phyloP scores from a whole-genome alignment of 1,139 yeast species.

The Lodderomyces theae region DNA sequence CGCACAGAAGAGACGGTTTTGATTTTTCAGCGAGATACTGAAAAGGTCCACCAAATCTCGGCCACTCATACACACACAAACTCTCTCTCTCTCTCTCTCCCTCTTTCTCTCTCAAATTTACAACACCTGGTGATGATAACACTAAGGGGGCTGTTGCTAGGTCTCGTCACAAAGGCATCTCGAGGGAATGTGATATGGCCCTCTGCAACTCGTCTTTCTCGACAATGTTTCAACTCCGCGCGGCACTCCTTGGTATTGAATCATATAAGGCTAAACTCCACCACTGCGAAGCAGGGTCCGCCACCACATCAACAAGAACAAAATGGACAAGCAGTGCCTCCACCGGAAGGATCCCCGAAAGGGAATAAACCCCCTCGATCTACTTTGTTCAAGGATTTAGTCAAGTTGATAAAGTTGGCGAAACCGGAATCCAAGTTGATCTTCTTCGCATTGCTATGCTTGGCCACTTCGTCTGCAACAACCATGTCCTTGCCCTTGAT shows the following conservation, averaged over 20 bases:
- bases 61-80: too few species aligned
- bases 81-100: too few species aligned
- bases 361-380: constrained; percentile 3
- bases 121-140: neutral
- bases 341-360: neutral
- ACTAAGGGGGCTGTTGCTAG: neutral
- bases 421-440: constrained; percentile 36
- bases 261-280: constrained; percentile 1
- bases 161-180: neutral
- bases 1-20: too few species aligned
- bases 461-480: constrained; percentile 51
- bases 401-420: constrained; percentile 33
- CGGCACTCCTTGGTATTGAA: neutral
- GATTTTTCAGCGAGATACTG: too few species aligned
- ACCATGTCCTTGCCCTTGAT: constrained; percentile 74
- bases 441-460: constrained; percentile 54
- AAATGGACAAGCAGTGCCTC: neutral
- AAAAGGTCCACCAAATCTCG: too few species aligned
- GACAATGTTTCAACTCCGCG: neutral
- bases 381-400: constrained; percentile 19
- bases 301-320: neutral
- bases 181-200: neutral
- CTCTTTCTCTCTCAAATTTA: neutral
- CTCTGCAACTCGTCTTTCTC: neutral
- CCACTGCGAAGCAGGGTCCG: neutral